phyloP scores from a whole-genome alignment of 441 rosid genomes.

The Aleurites moluccanus region DNA sequence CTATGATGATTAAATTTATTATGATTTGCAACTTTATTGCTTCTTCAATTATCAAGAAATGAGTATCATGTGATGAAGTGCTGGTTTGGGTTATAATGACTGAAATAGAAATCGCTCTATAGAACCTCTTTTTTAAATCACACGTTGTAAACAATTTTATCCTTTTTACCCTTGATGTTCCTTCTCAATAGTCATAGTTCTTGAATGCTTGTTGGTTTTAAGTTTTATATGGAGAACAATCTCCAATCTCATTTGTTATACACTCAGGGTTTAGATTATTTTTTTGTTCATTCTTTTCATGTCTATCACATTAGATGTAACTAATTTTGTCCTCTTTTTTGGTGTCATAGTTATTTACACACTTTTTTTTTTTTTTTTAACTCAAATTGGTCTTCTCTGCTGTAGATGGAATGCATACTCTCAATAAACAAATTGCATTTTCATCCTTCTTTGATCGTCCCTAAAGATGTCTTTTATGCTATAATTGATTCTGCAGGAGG shows the following conservation, averaged over 20 bases:
- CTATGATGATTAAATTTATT: too few species aligned
- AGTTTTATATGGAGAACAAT: background rate
- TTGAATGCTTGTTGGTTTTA: background rate
- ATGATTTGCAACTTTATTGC: too few species aligned
- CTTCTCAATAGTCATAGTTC: background rate
- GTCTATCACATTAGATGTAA: too few species aligned
- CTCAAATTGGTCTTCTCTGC: background rate
- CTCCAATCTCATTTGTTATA: background rate
- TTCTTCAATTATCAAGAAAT: background rate
- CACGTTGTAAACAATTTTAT: too few species aligned
- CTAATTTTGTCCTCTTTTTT: too few species aligned
- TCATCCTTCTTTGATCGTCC: background rate
- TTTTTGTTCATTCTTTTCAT: too few species aligned
- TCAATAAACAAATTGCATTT: background rate
- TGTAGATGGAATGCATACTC: background rate
- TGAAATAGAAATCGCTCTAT: too few species aligned
- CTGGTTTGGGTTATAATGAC: background rate
- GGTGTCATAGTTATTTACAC: background rate
- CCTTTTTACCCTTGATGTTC: background rate
- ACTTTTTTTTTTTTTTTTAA: background rate
- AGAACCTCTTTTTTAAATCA: too few species aligned
- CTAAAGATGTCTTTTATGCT: background rate
- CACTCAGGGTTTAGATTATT: too few species aligned
- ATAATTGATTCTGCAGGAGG: slow-evolving; percentile 51
- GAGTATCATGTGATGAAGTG: background rate